Conservation (phyloP, 192 early-diverging fungal genomes). For the Dissophora globulifera region DNA sequence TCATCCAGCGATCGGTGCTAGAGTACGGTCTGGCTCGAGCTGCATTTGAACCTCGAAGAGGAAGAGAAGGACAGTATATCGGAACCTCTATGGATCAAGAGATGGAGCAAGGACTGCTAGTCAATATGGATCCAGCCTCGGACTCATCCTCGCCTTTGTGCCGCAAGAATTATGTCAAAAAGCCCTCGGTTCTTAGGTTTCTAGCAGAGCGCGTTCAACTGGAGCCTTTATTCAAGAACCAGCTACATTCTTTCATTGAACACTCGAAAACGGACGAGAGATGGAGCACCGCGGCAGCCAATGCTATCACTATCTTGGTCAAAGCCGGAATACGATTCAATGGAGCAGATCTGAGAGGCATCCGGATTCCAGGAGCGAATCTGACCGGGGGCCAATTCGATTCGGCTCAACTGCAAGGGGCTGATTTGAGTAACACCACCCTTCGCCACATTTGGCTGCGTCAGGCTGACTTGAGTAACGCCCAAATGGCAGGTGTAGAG, state of each 20-base stretch:
- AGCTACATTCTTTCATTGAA: slow-evolving; percentile 6
- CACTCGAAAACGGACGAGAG: neutral
- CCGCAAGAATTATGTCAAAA: neutral
- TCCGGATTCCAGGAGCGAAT: slow-evolving; percentile 18
- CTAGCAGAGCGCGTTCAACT: slow-evolving; percentile 6
- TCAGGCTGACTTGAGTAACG: neutral
- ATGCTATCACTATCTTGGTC: slow-evolving; percentile 24
- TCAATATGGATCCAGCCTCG: too few relatives aligned
- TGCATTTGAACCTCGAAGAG: slow-evolving; percentile 20
- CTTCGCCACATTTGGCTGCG: too few relatives aligned
- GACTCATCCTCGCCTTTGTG: slow-evolving; percentile 19
- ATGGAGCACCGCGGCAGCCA: neutral
- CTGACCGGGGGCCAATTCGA: slow-evolving; percentile 13
- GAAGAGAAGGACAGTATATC: too few relatives aligned
- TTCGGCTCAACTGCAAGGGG: slow-evolving; percentile 13
- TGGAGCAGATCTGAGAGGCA: slow-evolving; percentile 1
- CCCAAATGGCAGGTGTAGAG: slow-evolving; percentile 13
- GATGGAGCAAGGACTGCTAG: neutral
- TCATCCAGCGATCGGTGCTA: slow-evolving; percentile 6
- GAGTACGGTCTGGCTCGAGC: slow-evolving; percentile 5
- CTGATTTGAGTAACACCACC: neutral
- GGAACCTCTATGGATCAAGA: too few relatives aligned
- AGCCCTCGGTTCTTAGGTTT: slow-evolving; percentile 9
- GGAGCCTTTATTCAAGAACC: slow-evolving; percentile 3
- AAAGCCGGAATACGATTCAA: slow-evolving; percentile 2